Evolutionary conservation across 2,329 filamentous ascomycete genomes (phyloP).

Genomic region (Zymoseptoria pseudotritici): DNA sequence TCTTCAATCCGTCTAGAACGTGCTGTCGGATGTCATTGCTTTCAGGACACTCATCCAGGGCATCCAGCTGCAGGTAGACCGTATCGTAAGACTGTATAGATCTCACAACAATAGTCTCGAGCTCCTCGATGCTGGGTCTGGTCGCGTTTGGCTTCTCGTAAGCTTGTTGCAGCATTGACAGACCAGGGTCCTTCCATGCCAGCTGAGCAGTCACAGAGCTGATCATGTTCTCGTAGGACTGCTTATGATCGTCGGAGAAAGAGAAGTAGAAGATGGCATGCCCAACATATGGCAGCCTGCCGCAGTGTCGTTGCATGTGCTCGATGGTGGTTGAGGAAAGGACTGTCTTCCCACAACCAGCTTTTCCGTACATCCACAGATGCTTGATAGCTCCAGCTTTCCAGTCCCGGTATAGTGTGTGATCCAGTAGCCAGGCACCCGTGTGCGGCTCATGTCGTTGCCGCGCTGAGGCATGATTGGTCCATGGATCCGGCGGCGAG

Average conservation of each 20-base stretch:
- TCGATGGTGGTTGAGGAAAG: conserved; percentile 16
- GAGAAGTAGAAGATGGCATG: conserved; percentile 15
- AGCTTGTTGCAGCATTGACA: conserved; percentile 7
- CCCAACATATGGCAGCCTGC: not conserved
- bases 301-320: conserved; percentile 3
- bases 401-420: conserved; percentile 13
- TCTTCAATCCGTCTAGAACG: conserved; percentile 7
- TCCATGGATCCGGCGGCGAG: conserved; percentile 11
- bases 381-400: not conserved
- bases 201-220: conserved; percentile 14
- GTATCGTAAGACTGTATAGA: conserved; percentile 12
- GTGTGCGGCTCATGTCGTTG: conserved; percentile 13
- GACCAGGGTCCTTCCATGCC: conserved; percentile 7
- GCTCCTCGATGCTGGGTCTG: conserved; percentile 7
- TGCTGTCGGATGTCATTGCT: conserved; percentile 6
- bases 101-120: conserved; percentile 11
- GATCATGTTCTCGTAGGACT: conserved; percentile 11
- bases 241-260: conserved; percentile 14
- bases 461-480: conserved; percentile 15
- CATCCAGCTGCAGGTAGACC: conserved; percentile 14
- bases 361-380: conserved; percentile 19
- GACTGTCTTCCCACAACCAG: conserved; percentile 21
- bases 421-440: conserved; percentile 17
- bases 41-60: conserved; percentile 14
- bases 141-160: conserved; percentile 6